Conservation (phyloP, 2,329 filamentous ascomycete species). For the Verticillium isaacii region DNA sequence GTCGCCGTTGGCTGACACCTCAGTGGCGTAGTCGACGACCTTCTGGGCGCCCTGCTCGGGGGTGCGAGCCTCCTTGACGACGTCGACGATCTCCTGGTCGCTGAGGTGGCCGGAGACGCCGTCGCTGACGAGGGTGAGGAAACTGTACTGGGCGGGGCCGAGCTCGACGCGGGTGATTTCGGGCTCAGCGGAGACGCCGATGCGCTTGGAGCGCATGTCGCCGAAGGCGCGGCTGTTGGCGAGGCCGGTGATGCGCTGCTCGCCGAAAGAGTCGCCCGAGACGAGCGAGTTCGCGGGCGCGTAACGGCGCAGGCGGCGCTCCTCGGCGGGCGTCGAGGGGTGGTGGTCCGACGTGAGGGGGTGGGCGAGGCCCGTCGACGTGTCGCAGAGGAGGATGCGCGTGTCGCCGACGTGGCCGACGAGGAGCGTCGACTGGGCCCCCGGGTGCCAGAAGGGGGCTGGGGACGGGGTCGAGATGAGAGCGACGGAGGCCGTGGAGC, state of each 20-base stretch:
- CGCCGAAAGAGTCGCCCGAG: conserved; percentile 86
- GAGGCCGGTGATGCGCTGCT: conserved; percentile 88
- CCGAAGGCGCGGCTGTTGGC: conserved; percentile 94
- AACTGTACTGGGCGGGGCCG: conserved; percentile 78
- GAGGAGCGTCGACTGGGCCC: conserved; percentile 75
- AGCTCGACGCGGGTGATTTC: conserved; percentile 79
- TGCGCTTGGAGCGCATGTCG: conserved; percentile 84
- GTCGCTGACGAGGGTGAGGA: conserved; percentile 83
- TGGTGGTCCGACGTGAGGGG: conserved; percentile 90
- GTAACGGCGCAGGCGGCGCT: conserved; percentile 77
- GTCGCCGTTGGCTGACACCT: conserved; percentile 66
- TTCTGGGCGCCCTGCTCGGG: conserved; percentile 78
- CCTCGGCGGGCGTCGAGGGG: conserved; percentile 80
- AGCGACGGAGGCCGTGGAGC: conserved; percentile 85
- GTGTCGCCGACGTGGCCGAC: conserved; percentile 94
- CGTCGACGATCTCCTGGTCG: conserved; percentile 94
- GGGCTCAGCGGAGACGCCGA: conserved; percentile 91
- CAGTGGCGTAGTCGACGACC: conserved; percentile 83
- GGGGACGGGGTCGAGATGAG: conserved; percentile 90
- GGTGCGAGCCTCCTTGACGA: conserved; percentile 88
- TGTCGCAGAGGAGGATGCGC: conserved; percentile 83
- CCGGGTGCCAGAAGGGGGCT: conserved; percentile 92
- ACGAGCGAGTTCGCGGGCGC: conserved; percentile 72
- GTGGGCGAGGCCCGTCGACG: conserved; percentile 71
- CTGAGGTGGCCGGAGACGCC: conserved; percentile 80